Evolutionary conservation across 257 asterid genomes (phyloP).

Genomic region (Solanum commersonii): DNA sequence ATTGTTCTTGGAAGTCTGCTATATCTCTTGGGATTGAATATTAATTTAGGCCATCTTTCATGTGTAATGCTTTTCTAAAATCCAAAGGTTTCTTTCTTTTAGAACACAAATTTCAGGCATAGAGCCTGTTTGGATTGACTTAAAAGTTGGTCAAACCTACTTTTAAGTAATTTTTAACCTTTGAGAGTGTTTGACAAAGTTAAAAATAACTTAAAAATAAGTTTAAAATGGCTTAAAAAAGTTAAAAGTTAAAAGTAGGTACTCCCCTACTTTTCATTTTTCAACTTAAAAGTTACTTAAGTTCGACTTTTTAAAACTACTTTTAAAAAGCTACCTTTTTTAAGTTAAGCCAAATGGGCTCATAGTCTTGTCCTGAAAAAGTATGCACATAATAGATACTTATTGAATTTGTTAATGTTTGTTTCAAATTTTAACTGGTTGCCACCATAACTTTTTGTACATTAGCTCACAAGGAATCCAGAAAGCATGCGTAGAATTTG

Average conservation of each 20-base stretch:
- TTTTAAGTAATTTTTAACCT: neutral
- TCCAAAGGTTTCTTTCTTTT: neutral
- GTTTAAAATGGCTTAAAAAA: neutral
- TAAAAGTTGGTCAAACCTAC: neutral
- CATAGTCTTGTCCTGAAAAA: neutral
- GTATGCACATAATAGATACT: neutral
- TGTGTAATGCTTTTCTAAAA: neutral
- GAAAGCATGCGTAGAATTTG: neutral
- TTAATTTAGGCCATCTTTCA: neutral
- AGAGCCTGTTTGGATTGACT: neutral
- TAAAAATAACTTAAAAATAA: no score
- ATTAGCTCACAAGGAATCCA: slow-evolving; percentile 23
- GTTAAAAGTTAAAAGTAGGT: neutral
- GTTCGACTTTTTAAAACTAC: neutral
- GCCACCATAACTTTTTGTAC: slow-evolving; percentile 12
- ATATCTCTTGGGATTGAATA: neutral
- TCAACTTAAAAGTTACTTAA: neutral
- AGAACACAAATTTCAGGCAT: neutral
- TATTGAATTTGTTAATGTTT: neutral
- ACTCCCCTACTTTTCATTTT: neutral
- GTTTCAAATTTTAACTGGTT: slow-evolving; percentile 3
- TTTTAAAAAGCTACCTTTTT: no score
- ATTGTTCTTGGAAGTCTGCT: neutral
- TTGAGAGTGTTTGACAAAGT: neutral
- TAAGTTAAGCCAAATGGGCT: neutral